Evolutionary conservation across 1,284 basidiomycete genomes (phyloP).

Genomic region (Heterobasidion irregulare): DNA sequence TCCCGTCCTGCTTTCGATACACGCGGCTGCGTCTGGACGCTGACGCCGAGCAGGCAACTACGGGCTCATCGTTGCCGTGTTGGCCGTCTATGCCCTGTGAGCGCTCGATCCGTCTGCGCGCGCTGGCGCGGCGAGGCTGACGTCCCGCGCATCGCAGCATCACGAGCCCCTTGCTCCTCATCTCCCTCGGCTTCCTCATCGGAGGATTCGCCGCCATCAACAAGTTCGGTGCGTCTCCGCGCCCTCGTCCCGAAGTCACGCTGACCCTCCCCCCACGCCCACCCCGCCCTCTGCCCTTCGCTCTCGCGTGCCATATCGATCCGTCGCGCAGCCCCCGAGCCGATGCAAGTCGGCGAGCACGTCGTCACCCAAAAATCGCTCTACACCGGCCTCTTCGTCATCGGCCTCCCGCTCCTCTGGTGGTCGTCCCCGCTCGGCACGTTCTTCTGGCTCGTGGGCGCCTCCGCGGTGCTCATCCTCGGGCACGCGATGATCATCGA

Average conservation of each 20-base stretch:
- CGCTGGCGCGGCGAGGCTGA: neutral
- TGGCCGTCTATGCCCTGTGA: conserved; percentile 88
- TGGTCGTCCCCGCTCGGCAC: conserved; percentile 59
- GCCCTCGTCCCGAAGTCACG: neutral
- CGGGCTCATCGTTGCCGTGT: conserved; percentile 69
- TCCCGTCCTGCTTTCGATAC: neutral
- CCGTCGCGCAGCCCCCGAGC: conserved; percentile 51
- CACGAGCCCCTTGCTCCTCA: conserved; percentile 75
- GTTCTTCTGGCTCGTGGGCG: conserved; percentile 77
- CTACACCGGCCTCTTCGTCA: conserved; percentile 74
- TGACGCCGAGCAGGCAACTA: conserved; percentile 64
- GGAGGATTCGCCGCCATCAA: conserved; percentile 90
- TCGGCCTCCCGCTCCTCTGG: conserved; percentile 69
- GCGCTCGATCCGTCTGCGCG: conserved; percentile 20
- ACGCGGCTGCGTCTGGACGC: neutral
- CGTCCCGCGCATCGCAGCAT: conserved; percentile 22
- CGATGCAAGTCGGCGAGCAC: conserved; percentile 71
- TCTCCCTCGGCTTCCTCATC: conserved; percentile 84
- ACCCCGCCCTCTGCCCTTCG: conserved; percentile 1
- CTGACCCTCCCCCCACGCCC: neutral
- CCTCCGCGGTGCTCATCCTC: conserved; percentile 68
- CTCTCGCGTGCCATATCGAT: neutral
- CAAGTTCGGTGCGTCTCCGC: conserved; percentile 65
- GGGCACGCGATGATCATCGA: conserved; percentile 79
- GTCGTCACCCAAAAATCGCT: conserved; percentile 78